Conservation (phyloP, 352 stramenopile genomes). For the Pythium utonaiense region DNA sequence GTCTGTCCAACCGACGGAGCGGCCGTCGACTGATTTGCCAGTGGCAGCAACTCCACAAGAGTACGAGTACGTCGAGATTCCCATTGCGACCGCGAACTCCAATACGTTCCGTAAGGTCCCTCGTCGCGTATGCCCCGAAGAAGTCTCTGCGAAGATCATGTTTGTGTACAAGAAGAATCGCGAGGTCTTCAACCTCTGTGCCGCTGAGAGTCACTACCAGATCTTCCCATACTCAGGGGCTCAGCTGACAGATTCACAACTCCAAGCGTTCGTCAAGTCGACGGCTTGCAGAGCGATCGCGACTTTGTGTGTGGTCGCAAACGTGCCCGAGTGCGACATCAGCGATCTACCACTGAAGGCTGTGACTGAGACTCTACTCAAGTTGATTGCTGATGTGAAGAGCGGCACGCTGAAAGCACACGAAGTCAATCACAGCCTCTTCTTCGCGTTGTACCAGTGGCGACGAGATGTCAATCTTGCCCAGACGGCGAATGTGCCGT, state of each 20-base stretch:
- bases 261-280: slow-evolving; percentile 39
- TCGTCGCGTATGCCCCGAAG: not conserved
- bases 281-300: slow-evolving; percentile 50
- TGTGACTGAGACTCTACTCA: slow-evolving; percentile 48
- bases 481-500: slow-evolving; percentile 32
- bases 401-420: slow-evolving; percentile 26
- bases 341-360: slow-evolving; percentile 41
- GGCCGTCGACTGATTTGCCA: not conserved
- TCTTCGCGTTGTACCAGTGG: slow-evolving; percentile 46
- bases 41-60: not conserved
- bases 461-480: slow-evolving; percentile 43
- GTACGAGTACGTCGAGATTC: not conserved
- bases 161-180: slow-evolving; percentile 51
- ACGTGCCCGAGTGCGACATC: slow-evolving; percentile 46
- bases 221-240: slow-evolving; percentile 52
- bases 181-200: slow-evolving; percentile 45
- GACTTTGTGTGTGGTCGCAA: slow-evolving; percentile 37
- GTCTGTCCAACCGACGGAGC: not conserved
- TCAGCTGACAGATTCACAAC: slow-evolving; percentile 34
- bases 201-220: slow-evolving; percentile 44
- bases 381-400: slow-evolving; percentile 48
- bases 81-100: not conserved
- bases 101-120: slow-evolving; percentile 12
- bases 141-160: slow-evolving; percentile 19
- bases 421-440: slow-evolving; percentile 19